A percentile compares a stretch with the other conserved stretches of the same genome.
phyloP scores from a whole-genome alignment of 345 rosid genomes.

The Erucastrum elatum region DNA sequence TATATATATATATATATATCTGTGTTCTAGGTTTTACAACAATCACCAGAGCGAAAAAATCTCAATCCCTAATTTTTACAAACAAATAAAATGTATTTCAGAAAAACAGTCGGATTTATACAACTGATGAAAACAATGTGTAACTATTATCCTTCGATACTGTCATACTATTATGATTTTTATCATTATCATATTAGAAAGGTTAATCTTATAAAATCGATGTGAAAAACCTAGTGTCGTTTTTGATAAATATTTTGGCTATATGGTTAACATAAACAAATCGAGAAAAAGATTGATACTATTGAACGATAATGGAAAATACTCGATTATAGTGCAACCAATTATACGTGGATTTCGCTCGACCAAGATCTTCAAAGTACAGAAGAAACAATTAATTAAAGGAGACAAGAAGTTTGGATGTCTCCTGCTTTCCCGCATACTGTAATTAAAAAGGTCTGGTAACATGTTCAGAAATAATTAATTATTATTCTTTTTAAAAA shows the following conservation, averaged over 20 bases:
- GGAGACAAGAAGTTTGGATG: slow-evolving; percentile 38
- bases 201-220: not conserved
- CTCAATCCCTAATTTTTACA: not conserved
- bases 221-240: not conserved
- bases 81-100: not conserved
- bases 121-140: not conserved
- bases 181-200: not conserved
- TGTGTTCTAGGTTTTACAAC: no score
- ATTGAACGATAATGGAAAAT: not conserved
- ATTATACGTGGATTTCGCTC: slow-evolving; percentile 19
- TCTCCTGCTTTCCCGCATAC: slow-evolving; percentile 43
- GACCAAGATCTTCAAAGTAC: slow-evolving; percentile 44
- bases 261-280: not conserved
- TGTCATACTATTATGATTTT: not conserved
- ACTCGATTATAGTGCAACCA: not conserved
- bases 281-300: not conserved
- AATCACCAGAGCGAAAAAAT: no score
- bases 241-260: not conserved
- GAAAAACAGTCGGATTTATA: not conserved
- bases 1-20: no score
- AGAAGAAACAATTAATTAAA: not conserved
- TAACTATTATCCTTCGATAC: not conserved
- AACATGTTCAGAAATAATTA: slow-evolving; percentile 35
- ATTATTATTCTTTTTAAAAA: slow-evolving; percentile 1
- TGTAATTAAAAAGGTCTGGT: slow-evolving; percentile 26